Percentiles rank a stretch among this genome's conserved stretches.
These are phyloP conservation scores for Mytilinidion resinicola DNA, from an alignment of 495 filamentous ascomycete species.

Conservation along the genomic window DNA sequence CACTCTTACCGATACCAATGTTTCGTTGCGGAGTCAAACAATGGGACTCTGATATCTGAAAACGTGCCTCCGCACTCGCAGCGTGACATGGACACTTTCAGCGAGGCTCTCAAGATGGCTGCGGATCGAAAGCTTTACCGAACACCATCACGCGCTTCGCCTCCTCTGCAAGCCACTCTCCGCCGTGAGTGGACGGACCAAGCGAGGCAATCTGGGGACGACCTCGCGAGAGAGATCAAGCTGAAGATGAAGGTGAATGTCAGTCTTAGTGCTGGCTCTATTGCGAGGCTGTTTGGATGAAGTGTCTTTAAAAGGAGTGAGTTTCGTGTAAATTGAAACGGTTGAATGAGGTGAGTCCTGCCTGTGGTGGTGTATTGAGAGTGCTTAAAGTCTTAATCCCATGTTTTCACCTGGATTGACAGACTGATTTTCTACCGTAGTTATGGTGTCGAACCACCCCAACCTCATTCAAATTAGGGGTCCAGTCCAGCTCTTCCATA, in stretches of 20 bases:
- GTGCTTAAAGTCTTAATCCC: too few species aligned
- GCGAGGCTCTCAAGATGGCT: constrained; percentile 4
- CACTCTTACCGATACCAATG: constrained; percentile 20
- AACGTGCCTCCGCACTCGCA: constrained; percentile 8
- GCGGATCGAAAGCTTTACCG: not conserved
- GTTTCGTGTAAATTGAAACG: too few species aligned
- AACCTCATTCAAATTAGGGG: too few species aligned
- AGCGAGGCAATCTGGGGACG: not conserved
- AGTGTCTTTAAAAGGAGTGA: too few species aligned
- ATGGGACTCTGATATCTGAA: constrained; percentile 13
- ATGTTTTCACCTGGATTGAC: too few species aligned
- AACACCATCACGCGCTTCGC: not conserved
- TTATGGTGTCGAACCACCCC: too few species aligned
- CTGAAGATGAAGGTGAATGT: not conserved
- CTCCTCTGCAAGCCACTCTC: not conserved
- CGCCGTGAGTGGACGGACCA: not conserved
- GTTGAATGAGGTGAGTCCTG: too few species aligned
- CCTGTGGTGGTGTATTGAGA: too few species aligned
- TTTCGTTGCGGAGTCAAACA: constrained; percentile 13
- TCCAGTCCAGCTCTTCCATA: too few species aligned
- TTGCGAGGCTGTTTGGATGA: not conserved
- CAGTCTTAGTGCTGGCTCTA: not conserved
- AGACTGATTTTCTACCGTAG: too few species aligned
- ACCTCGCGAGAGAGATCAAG: not conserved
- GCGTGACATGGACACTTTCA: not conserved